A percentile compares a stretch with the other conserved stretches of the same genome.
phyloP scores from a whole-genome alignment of 495 filamentous ascomycete species.

The Xylaria acuta region DNA sequence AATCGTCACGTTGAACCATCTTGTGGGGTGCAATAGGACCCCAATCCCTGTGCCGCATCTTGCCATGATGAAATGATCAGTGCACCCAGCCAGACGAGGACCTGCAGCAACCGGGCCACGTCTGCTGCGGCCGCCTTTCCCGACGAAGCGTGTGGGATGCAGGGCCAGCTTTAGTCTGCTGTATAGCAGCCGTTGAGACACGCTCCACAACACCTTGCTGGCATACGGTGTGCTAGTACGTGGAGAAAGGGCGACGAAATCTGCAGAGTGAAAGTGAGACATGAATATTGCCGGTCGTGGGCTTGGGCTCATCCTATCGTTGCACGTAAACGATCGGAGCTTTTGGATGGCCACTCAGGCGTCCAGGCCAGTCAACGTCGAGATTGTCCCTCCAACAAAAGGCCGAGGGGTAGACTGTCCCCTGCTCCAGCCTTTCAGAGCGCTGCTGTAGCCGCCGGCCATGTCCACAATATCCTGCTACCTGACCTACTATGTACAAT shows the following conservation, averaged over 20 bases:
- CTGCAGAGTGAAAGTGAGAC: conserved; percentile 32
- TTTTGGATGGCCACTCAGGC: conserved; percentile 40
- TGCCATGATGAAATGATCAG: conserved; percentile 25
- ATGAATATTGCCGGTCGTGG: conserved; percentile 41
- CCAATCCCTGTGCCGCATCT: conserved; percentile 21
- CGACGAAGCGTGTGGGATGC: conserved; percentile 43
- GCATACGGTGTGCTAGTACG: conserved; percentile 21
- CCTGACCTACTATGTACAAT: conserved; percentile 17
- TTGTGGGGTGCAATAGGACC: not conserved
- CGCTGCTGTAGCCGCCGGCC: conserved; percentile 51
- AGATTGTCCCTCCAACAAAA: conserved; percentile 45
- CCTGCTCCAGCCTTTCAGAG: conserved; percentile 50
- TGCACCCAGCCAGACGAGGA: conserved; percentile 28
- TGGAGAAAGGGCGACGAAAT: conserved; percentile 18
- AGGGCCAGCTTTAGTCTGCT: conserved; percentile 22
- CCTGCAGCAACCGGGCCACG: conserved; percentile 49
- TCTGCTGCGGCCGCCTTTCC: conserved; percentile 47
- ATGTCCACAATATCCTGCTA: conserved; percentile 25
- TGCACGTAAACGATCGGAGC: conserved; percentile 45
- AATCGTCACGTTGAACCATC: conserved; percentile 9
- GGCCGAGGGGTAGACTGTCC: conserved; percentile 41
- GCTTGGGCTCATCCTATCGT: conserved; percentile 38
- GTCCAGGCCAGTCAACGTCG: conserved; percentile 32
- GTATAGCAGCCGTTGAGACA: conserved; percentile 27
- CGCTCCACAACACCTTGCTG: conserved; percentile 26